phyloP scores from a whole-genome alignment of 164 flowering plant species.

The Tetracentron sinense region DNA sequence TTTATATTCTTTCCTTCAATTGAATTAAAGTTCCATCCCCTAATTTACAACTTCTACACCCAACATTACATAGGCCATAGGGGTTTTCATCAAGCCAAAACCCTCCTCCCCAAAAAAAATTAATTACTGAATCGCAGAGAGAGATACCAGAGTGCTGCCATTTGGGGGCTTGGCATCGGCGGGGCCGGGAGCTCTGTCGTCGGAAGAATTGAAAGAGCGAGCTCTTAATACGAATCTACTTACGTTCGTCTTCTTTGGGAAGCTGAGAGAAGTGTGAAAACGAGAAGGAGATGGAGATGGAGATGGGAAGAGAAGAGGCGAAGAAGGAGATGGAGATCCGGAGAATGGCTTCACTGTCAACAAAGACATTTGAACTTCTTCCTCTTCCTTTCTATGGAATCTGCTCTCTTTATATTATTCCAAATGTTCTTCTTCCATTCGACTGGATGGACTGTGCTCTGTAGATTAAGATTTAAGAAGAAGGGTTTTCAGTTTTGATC shows the following conservation, averaged over 20 bases:
- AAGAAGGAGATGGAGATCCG: constrained; percentile 17
- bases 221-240: constrained; percentile 28
- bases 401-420: not conserved
- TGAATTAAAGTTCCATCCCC: too few relatives aligned
- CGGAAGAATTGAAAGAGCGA: constrained; percentile 39
- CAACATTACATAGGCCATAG: too few relatives aligned
- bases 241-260: constrained; percentile 18
- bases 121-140: not conserved
- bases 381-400: not conserved
- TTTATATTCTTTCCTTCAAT: too few relatives aligned
- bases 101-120: not conserved
- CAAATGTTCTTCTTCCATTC: too few relatives aligned
- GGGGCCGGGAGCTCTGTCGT: constrained; percentile 21
- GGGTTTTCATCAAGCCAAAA: too few relatives aligned
- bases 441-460: too few relatives aligned
- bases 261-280: constrained; percentile 19
- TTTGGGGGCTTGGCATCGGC: constrained; percentile 54
- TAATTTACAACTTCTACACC: too few relatives aligned
- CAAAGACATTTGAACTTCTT: constrained; percentile 5
- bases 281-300: constrained; percentile 13
- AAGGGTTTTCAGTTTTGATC: too few relatives aligned
- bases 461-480: too few relatives aligned
- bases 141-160: constrained; percentile 48
- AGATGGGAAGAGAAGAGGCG: constrained; percentile 9
- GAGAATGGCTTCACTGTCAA: constrained; percentile 2